Base-by-base conservation (phyloP, 192 early-diverging fungal genomes). In the Entophlyctis helioformis region DNA sequence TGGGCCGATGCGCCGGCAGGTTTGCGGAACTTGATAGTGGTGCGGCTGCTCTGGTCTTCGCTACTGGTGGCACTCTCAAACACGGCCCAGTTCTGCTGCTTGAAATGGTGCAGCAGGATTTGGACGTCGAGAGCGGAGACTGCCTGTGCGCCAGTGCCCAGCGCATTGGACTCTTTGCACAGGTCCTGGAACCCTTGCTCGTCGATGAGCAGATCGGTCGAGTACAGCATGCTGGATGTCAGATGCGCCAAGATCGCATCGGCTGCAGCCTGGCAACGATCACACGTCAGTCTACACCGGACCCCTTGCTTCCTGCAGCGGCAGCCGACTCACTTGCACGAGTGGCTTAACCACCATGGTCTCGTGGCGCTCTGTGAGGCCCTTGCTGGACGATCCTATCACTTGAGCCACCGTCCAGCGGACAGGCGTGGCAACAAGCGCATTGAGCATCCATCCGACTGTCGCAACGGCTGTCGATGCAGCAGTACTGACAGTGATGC, bases 271-370 rank as follows among this genome's bases (percentile, higher is more conserved):
- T 16, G 36, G 9, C 19, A 41, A 11, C 10, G 7, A 26, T 4
- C 16, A 11, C 13, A 18, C n/a, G 21, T 37, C 21, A 10, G 2
- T 2, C 20, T 18, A 2, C 22, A 9, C 4, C 8, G 1, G 37
- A 2, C n/a, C n/a, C n/a, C n/a, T n/a, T n/a, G n/a, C n/a, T n/a
- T n/a, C n/a, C n/a, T n/a, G n/a, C n/a, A n/a, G n/a, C n/a, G n/a
- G n/a, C n/a, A n/a, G n/a, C n/a, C n/a, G 18, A 21, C 53, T 8
- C 3, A 56, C 54, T 33, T 49, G 24, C 13, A 56, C 46, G 25
- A 44, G 19, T 3, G 50, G 28, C 5, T 29, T n/a, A 9, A 50
- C 38, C 2, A 49, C n/a, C 54, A 43, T 35, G 44, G 7, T n/a
- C 3, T 8, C 34, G 31, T 15, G 7, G 37, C 28, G 29, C 22